Evolutionary conservation across 2,329 filamentous ascomycete species (phyloP), one percentile per base, ranked within the genome.

Genomic region (Grosmannia clavigera): DNA sequence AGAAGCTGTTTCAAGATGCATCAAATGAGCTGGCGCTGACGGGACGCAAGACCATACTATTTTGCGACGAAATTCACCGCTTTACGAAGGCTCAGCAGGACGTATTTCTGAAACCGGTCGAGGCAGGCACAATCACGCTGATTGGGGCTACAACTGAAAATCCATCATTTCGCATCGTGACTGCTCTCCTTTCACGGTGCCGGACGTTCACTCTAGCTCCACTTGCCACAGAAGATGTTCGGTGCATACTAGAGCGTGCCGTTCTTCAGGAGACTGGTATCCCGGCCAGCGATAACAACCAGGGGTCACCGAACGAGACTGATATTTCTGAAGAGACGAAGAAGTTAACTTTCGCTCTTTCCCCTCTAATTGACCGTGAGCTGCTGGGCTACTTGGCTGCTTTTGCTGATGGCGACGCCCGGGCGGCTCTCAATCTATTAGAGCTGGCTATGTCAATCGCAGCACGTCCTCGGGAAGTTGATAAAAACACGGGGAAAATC

Each of bases 81-180:
- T 96, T 96, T 76, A 88, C 82, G 66, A 96, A 96, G 73, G 81
- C 85, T 0, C 94, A 97, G 71, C 94, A 99, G 70, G 94, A 97
- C 72, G 88, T 96, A 1, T 97, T 97, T 66, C 77, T 99, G 1
- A 90, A 87, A 19, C 92, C 92, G 0, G 92, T 97, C 27, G 94
- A 99, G 73, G 85, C 85, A 1, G 94, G 94, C 6, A 88, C 88
- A 33, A 86, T 99, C 65, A 96, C 90, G 0, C 78, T 99, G 35
- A 94, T 97, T 62, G 94, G 92, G 12, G 94, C 94, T 7, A 99
- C 94, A 3, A 99, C 94, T 0, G 94, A 99, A 72, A 99, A 99
- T 66, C 94, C 94, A 0, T 92, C 87, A 4, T 97, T 97, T 77
- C 92, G 95, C 68, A 84, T 99, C 51, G 88, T 94, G 66, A 86